phyloP scores from a whole-genome alignment of 805 yeast species.

The Yamadazyma phyllophila region DNA sequence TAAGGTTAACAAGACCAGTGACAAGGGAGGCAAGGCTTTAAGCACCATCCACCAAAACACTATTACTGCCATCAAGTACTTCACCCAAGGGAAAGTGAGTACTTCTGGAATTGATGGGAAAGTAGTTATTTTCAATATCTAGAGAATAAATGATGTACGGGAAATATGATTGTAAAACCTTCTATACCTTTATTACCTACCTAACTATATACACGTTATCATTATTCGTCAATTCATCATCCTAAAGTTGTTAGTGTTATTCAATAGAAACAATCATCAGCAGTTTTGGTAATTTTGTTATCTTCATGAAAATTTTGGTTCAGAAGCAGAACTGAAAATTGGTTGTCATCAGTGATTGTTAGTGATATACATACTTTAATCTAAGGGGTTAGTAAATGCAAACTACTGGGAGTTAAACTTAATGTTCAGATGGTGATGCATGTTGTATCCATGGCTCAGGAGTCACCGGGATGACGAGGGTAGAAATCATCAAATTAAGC shows the following conservation, averaged over 20 bases:
- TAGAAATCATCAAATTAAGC: conserved; percentile 25
- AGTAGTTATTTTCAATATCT: conserved; percentile 64
- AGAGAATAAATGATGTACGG: conserved; percentile 1
- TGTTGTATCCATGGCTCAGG: conserved; percentile 83
- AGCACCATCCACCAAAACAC: conserved; percentile 90
- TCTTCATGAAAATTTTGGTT: conserved; percentile 69
- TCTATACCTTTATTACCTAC: background rate
- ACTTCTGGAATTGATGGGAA: conserved; percentile 89
- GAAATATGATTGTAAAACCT: background rate
- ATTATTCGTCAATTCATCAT: background rate
- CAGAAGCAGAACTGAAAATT: conserved; percentile 97
- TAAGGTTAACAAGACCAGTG: conserved; percentile 45
- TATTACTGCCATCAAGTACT: conserved; percentile 61
- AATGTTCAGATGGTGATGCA: conserved; percentile 95
- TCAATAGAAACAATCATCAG: conserved; percentile 3
- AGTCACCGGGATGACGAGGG: conserved; percentile 47
- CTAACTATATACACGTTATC: background rate
- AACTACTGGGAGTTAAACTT: background rate
- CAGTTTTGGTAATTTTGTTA: conserved; percentile 63
- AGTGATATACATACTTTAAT: conserved; percentile 9
- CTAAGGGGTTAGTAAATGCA: conserved; percentile 6
- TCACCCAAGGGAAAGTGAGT: conserved; percentile 47
- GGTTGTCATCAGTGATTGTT: conserved; percentile 55
- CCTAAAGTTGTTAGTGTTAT: conserved; percentile 1
- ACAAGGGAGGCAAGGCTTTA: conserved; percentile 39